Evolutionary conservation across 495 filamentous ascomycete genomes (phyloP).

Genomic region (Lepraria neglecta): DNA sequence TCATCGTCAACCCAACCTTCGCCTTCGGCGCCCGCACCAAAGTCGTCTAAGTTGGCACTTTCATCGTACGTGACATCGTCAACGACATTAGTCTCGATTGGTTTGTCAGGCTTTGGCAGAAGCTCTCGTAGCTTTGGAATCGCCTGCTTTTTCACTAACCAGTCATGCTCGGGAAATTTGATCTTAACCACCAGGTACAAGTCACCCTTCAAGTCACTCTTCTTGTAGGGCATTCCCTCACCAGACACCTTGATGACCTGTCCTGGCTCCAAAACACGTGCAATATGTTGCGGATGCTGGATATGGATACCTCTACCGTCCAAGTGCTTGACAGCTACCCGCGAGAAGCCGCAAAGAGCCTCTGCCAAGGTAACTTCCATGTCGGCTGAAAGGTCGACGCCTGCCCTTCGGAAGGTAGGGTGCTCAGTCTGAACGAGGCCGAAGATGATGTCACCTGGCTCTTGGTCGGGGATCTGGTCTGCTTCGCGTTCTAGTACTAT

Average conservation of each 20-base stretch:
- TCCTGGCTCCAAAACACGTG: conserved; percentile 68
- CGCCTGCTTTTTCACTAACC: conserved; percentile 62
- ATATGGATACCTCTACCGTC: conserved; percentile 88
- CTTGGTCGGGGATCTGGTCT: conserved; percentile 84
- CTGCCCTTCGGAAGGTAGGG: conserved; percentile 69
- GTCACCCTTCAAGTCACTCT: conserved; percentile 74
- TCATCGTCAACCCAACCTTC: conserved; percentile 78
- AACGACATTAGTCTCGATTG: conserved; percentile 61
- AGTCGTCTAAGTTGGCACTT: conserved; percentile 73
- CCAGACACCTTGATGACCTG: conserved; percentile 77
- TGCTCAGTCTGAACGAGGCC: conserved; percentile 75
- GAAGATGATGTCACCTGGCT: conserved; percentile 91
- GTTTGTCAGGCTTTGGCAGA: conserved; percentile 56
- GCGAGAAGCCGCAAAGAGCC: conserved; percentile 79
- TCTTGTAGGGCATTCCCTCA: conserved; percentile 92
- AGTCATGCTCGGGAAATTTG: conserved; percentile 80
- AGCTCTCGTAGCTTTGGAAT: conserved; percentile 64
- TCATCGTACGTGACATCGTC: conserved; percentile 83
- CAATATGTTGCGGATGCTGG: conserved; percentile 58
- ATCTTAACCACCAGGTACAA: conserved; percentile 81
- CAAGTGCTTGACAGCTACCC: conserved; percentile 85
- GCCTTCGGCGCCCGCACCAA: conserved; percentile 63
- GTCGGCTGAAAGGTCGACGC: conserved; percentile 73
- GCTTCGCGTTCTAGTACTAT: conserved; percentile 92
- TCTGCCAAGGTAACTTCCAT: conserved; percentile 77